These are phyloP conservation scores for Coemansia sp. DNA, from an alignment of 192 early-diverging fungal genomes.

Conservation along the genomic window DNA sequence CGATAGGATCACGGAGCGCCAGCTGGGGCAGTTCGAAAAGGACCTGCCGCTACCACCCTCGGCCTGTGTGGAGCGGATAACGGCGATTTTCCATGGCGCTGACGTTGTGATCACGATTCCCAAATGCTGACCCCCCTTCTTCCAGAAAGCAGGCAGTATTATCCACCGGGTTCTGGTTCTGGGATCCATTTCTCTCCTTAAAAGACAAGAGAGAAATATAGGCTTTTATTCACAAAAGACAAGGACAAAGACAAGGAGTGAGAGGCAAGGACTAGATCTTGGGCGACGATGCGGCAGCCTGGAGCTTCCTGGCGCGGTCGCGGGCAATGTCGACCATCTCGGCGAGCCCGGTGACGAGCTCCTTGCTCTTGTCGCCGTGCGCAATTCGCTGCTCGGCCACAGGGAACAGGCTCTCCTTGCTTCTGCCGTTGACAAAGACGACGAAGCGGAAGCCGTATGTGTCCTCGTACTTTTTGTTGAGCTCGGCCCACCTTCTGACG, in stretches of 20 bases:
- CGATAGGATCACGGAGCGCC: constrained; percentile 41
- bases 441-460: constrained; percentile 81
- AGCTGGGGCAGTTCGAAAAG: constrained; percentile 56
- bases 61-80: constrained; percentile 36
- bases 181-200: not conserved
- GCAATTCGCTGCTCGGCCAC: constrained; percentile 69
- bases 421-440: constrained; percentile 78
- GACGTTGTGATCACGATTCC: constrained; percentile 34
- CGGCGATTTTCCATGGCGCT: constrained; percentile 19
- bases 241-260: not conserved
- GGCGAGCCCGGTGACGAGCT: constrained; percentile 67
- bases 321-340: constrained; percentile 84
- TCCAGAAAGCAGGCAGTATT: no score
- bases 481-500: constrained; percentile 62
- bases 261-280: constrained; percentile 18
- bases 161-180: not conserved
- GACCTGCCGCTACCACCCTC: constrained; percentile 43
- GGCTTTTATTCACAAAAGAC: not conserved
- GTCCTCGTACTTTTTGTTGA: constrained; percentile 68
- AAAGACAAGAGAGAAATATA: not conserved
- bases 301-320: constrained; percentile 73
- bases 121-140: constrained; percentile 3
- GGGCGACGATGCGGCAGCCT: constrained; percentile 15
- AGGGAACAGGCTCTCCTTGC: constrained; percentile 72
- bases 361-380: constrained; percentile 60